Percentiles rank a stretch among this genome's conserved stretches.
Evolutionary conservation across 805 yeast genomes (phyloP).

Genomic region (Saccharomycopsis microspora): DNA sequence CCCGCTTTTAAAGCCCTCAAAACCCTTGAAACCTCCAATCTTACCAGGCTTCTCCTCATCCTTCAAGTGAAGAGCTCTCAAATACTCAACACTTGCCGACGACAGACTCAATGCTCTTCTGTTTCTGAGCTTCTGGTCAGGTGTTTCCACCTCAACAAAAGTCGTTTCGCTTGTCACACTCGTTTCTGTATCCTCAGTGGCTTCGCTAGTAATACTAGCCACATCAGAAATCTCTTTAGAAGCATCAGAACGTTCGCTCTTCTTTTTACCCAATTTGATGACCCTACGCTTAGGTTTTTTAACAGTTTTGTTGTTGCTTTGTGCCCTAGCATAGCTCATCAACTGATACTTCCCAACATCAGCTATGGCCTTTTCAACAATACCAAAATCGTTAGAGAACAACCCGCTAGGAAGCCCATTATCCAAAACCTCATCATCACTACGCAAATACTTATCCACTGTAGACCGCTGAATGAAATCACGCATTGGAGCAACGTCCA

Average conservation of each 20-base stretch:
- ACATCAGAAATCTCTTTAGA: background rate
- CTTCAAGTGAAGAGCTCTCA: constrained; percentile 6
- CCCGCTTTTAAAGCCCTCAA: no score
- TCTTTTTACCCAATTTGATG: constrained; percentile 16
- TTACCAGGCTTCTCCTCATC: background rate
- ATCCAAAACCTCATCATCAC: background rate
- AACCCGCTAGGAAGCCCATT: constrained; percentile 13
- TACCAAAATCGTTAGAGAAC: constrained; percentile 5
- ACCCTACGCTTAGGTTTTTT: constrained; percentile 22
- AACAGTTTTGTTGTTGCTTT: constrained; percentile 7
- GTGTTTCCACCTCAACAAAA: background rate
- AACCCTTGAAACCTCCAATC: background rate
- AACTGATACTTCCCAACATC: constrained; percentile 16
- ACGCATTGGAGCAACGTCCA: constrained; percentile 47
- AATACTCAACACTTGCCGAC: constrained; percentile 13
- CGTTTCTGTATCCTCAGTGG: background rate
- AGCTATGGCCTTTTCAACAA: constrained; percentile 11
- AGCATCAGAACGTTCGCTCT: background rate
- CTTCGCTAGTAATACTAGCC: background rate
- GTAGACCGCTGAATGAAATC: constrained; percentile 48
- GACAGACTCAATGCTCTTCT: constrained; percentile 16
- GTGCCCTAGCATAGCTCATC: constrained; percentile 13
- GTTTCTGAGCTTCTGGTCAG: constrained; percentile 6
- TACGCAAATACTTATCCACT: constrained; percentile 22
- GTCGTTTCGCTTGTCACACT: background rate